Evolutionary conservation across 192 early-diverging fungal species (phyloP).

Genomic region (Entomortierella chlamydospora): DNA sequence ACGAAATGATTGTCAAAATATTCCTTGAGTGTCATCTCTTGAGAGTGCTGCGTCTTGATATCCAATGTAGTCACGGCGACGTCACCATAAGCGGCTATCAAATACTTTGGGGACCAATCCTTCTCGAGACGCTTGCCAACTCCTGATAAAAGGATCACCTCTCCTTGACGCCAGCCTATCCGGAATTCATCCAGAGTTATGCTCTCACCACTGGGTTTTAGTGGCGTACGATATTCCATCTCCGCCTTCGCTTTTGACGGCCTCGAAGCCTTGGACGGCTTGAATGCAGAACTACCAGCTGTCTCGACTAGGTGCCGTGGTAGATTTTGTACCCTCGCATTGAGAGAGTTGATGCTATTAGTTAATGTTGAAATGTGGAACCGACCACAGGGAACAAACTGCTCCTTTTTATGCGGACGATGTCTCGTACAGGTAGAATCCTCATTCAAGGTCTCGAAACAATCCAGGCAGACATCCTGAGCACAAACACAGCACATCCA

Average conservation of each 20-base stretch:
- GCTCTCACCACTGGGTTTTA: background rate
- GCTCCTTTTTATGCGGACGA: background rate
- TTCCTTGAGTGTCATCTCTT: background rate
- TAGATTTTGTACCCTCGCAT: background rate
- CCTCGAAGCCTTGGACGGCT: background rate
- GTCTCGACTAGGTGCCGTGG: background rate
- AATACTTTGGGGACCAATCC: background rate
- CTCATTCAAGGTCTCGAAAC: background rate
- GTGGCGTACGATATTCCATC: background rate
- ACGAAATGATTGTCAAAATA: background rate
- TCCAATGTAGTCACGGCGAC: background rate
- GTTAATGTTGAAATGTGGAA: slow-evolving; percentile 11
- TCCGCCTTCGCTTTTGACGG: background rate
- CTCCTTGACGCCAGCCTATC: background rate
- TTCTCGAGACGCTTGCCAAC: background rate
- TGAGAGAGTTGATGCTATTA: background rate
- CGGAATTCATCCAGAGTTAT: background rate
- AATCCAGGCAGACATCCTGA: slow-evolving; percentile 8
- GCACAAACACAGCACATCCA: slow-evolving; percentile 22
- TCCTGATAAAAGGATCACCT: background rate
- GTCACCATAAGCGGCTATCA: background rate
- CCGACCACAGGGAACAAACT: slow-evolving; percentile 12
- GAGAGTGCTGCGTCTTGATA: background rate
- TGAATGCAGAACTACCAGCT: background rate
- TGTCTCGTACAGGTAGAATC: slow-evolving; percentile 1